These are phyloP conservation scores for Podospora fimiseda DNA, from an alignment of 495 filamentous ascomycete species.

Conservation along the genomic window DNA sequence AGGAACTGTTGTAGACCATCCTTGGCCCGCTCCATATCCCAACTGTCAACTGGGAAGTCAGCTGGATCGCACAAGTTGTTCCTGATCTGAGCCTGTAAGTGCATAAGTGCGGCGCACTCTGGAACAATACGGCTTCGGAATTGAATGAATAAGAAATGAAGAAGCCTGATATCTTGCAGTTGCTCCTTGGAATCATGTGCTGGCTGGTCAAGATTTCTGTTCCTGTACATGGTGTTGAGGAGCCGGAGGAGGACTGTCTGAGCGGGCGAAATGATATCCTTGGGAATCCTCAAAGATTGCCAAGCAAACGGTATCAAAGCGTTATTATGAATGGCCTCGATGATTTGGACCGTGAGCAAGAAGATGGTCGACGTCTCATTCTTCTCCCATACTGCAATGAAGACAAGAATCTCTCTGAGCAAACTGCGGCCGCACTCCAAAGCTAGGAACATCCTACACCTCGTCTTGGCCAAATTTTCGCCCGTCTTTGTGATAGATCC, in stretches of 20 bases:
- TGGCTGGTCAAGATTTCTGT: constrained; percentile 53
- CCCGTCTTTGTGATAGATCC: constrained; percentile 46
- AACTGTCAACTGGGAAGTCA: constrained; percentile 89
- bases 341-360: constrained; percentile 90
- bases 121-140: constrained; percentile 89
- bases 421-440: constrained; percentile 82
- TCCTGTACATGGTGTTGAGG: constrained; percentile 79
- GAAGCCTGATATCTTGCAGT: constrained; percentile 49
- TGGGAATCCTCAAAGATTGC: constrained; percentile 80
- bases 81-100: constrained; percentile 84
- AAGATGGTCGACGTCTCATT: constrained; percentile 87
- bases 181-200: constrained; percentile 43
- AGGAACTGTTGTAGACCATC: constrained; percentile 88
- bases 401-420: constrained; percentile 83
- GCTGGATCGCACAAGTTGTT: constrained; percentile 41
- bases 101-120: constrained; percentile 86
- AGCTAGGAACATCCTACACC: constrained; percentile 81
- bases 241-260: constrained; percentile 88
- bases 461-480: constrained; percentile 74
- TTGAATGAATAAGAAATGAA: constrained; percentile 86
- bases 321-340: constrained; percentile 82
- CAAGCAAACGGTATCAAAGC: constrained; percentile 85
- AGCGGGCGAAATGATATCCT: constrained; percentile 91
- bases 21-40: constrained; percentile 87
- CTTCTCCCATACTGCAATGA: constrained; percentile 94